Percentiles rank a stretch among this genome's conserved stretches.
phyloP scores from a whole-genome alignment of 192 early-diverging fungal species.

The Anaeromyces robustus region DNA sequence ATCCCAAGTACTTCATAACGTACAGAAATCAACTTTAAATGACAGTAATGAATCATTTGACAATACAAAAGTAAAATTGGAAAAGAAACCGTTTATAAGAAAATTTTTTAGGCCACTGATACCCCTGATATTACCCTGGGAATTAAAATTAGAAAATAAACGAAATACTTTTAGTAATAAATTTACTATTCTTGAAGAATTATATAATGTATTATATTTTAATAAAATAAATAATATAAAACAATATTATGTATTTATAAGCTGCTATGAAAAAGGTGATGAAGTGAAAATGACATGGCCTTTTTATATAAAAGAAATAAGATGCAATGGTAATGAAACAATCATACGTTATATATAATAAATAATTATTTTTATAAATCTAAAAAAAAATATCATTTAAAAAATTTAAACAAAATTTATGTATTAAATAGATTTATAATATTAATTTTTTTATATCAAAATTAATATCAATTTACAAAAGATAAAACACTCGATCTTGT shows the following conservation, averaged over 20 bases:
- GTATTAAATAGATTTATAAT: too few species aligned
- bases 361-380: too few species aligned
- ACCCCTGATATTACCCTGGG: not conserved
- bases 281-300: not conserved
- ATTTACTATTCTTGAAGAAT: not conserved
- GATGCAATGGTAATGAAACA: not conserved
- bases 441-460: not conserved
- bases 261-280: not conserved
- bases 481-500: not conserved
- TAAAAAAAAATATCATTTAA: too few species aligned
- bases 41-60: too few species aligned
- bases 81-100: too few species aligned
- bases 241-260: too few species aligned
- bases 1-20: too few species aligned
- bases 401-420: too few species aligned
- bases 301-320: not conserved
- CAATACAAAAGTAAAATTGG: too few species aligned
- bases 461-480: not conserved
- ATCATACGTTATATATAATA: too few species aligned
- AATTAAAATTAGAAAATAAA: not conserved
- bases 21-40: too few species aligned
- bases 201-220: not conserved
- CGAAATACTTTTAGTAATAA: not conserved
- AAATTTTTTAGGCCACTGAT: not conserved
- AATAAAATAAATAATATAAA: too few species aligned